Evolutionary conservation across 2,329 filamentous ascomycete genomes (phyloP).

Genomic region (Kalaharituber pfeilii): DNA sequence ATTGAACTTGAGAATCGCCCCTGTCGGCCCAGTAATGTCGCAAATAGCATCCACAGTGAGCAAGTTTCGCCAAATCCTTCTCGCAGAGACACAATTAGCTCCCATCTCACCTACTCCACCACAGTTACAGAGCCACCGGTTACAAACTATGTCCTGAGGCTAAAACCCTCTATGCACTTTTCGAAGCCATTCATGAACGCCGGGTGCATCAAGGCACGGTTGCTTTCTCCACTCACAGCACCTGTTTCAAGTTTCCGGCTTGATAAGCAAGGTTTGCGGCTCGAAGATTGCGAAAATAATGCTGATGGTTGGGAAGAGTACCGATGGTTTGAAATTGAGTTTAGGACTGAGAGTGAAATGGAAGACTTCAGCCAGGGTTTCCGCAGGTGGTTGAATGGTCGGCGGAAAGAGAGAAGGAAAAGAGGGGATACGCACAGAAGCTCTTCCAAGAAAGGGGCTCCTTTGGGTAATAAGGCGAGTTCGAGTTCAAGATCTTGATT

Average conservation of each 20-base stretch:
- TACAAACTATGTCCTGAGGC: neutral
- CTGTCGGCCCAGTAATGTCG: neutral
- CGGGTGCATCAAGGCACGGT: constrained; percentile 5
- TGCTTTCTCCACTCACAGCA: constrained; percentile 2
- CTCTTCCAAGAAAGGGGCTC: neutral
- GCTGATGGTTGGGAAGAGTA: constrained; percentile 7
- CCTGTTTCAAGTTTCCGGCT: constrained; percentile 3
- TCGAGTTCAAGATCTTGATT: no score
- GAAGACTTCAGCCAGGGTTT: constrained; percentile 3
- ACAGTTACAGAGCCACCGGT: neutral
- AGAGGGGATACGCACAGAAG: constrained; percentile 2
- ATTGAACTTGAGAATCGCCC: constrained; percentile 6
- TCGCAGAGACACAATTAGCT: neutral
- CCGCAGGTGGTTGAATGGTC: neutral
- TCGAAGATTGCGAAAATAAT: neutral
- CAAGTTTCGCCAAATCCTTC: neutral
- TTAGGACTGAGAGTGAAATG: constrained; percentile 7
- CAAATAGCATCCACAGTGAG: neutral
- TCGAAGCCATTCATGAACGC: constrained; percentile 1
- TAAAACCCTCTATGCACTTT: constrained; percentile 1
- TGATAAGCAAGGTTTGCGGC: constrained; percentile 4
- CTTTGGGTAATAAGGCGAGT: neutral
- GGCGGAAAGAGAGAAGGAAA: constrained; percentile 4
- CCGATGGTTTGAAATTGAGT: constrained; percentile 11
- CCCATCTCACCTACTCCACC: neutral